These are phyloP conservation scores for Casaregolazyma suthepensis DNA, from an alignment of 1,139 yeast species.

Conservation along the genomic window DNA sequence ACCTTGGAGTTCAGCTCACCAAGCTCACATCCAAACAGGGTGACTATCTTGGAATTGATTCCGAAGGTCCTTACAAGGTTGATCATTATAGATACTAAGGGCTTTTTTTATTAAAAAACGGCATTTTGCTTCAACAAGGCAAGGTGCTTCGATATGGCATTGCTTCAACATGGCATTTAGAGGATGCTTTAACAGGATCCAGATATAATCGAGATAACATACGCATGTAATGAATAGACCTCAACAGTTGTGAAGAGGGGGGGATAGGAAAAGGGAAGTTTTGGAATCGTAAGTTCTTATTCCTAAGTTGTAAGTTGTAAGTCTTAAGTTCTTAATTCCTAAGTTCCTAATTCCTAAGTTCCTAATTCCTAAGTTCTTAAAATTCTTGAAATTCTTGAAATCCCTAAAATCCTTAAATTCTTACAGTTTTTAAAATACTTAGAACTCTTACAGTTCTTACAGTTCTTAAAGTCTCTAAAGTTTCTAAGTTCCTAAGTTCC, in stretches of 20 bases:
- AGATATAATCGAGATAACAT: neutral
- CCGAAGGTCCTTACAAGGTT: conserved; percentile 97
- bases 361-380: too few relatives aligned
- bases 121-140: neutral
- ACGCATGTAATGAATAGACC: conserved; percentile 7
- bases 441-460: too few relatives aligned
- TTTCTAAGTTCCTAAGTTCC: too few relatives aligned
- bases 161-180: neutral
- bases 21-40: conserved; percentile 76
- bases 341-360: too few relatives aligned
- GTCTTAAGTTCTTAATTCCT: too few relatives aligned
- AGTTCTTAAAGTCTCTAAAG: too few relatives aligned
- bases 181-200: neutral
- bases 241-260: conserved; percentile 6
- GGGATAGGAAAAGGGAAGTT: too few relatives aligned
- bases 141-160: neutral
- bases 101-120: neutral
- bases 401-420: too few relatives aligned
- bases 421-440: too few relatives aligned
- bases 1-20: conserved; percentile 88
- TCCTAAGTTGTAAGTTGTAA: too few relatives aligned
- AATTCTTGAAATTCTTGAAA: too few relatives aligned
- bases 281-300: too few relatives aligned
- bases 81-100: conserved; percentile 95
- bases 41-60: conserved; percentile 90